phyloP scores from a whole-genome alignment of 371 early-diverging fungal genomes.

The Coemansia sp. region DNA sequence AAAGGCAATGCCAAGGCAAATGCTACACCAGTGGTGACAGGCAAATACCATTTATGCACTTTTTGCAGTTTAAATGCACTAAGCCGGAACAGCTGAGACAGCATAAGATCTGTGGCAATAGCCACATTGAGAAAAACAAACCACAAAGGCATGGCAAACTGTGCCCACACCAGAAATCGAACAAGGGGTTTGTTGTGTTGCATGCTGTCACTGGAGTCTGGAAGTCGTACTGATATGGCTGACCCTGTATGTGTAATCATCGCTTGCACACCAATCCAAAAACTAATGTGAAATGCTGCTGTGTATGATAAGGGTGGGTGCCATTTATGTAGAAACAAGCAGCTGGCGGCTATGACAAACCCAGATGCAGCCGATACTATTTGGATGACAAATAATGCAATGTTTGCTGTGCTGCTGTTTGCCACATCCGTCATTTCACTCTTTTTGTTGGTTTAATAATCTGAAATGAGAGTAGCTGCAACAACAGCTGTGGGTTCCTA shows the following conservation, averaged over 20 bases:
- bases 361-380: conserved; percentile 45
- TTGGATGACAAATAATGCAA: conserved; percentile 43
- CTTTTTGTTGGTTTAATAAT: background rate
- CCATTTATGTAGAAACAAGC: conserved; percentile 43
- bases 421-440: conserved; percentile 27
- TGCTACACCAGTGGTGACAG: conserved; percentile 27
- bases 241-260: conserved; percentile 42
- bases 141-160: conserved; percentile 51
- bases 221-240: conserved; percentile 42
- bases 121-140: conserved; percentile 44
- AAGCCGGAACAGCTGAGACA: conserved; percentile 34
- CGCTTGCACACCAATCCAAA: conserved; percentile 47
- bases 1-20: conserved; percentile 42
- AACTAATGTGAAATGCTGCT: conserved; percentile 45
- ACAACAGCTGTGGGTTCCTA: background rate
- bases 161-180: conserved; percentile 44
- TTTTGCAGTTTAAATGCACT: conserved; percentile 19
- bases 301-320: conserved; percentile 49
- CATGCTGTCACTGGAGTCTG: conserved; percentile 24
- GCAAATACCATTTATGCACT: conserved; percentile 44
- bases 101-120: conserved; percentile 45
- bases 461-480: background rate
- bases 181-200: conserved; percentile 35
- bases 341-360: conserved; percentile 37
- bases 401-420: conserved; percentile 26